Percentiles rank a stretch among this genome's conserved stretches.
These are phyloP conservation scores for Flueggea neowawraea DNA, from an alignment of 441 rosid genomes.

Conservation along the genomic window DNA sequence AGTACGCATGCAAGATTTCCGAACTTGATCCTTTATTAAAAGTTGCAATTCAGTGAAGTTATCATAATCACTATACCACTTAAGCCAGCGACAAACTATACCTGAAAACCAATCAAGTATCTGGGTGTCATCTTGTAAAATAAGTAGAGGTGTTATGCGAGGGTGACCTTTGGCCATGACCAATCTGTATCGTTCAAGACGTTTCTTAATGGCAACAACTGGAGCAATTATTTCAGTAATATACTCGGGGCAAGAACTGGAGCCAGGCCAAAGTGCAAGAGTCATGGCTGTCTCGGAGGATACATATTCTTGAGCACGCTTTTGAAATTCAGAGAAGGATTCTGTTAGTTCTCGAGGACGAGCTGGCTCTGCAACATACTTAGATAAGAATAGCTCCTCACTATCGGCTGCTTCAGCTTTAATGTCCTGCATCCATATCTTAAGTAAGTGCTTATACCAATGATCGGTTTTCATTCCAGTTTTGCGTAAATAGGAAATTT, in stretches of 20 bases:
- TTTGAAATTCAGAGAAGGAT: conserved; percentile 71
- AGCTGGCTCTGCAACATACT: conserved; percentile 64
- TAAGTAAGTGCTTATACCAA: conserved; percentile 78
- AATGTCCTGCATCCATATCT: conserved; percentile 77
- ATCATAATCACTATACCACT: conserved; percentile 63
- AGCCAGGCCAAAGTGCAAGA: conserved; percentile 58
- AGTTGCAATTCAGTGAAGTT: conserved; percentile 68
- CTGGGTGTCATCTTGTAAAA: conserved; percentile 63
- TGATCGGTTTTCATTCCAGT: conserved; percentile 95
- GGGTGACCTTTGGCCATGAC: conserved; percentile 61
- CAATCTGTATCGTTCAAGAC: conserved; percentile 73
- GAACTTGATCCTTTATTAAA: conserved; percentile 47
- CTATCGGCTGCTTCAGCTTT: conserved; percentile 44
- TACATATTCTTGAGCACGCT: conserved; percentile 59
- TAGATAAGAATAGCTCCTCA: conserved; percentile 71
- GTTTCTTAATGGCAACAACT: conserved; percentile 60
- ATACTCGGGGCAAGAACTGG: conserved; percentile 27
- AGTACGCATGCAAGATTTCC: conserved; percentile 86
- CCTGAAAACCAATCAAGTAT: conserved; percentile 88
- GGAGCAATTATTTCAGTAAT: conserved; percentile 69
- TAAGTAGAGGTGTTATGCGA: conserved; percentile 39
- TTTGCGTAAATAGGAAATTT: conserved; percentile 74
- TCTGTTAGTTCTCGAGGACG: conserved; percentile 77
- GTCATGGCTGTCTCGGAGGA: conserved; percentile 67
- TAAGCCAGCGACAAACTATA: conserved; percentile 64